Evolutionary conservation across 176 grass and related monocot genomes (phyloP).

Genomic region (Pontederia paniculata): DNA sequence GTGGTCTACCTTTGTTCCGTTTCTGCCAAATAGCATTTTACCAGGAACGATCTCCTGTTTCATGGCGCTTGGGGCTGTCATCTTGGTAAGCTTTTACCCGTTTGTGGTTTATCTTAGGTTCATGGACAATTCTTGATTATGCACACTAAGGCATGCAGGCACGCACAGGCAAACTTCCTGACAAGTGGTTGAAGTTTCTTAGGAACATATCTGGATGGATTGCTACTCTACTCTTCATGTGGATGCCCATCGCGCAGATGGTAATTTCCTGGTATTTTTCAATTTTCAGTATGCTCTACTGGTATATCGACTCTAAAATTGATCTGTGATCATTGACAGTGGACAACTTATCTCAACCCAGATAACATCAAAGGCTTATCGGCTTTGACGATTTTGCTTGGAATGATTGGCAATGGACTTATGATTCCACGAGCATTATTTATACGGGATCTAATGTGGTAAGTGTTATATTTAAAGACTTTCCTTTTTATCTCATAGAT

Average conservation of each 20-base stretch:
- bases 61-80: constrained; percentile 49
- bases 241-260: constrained; percentile 98
- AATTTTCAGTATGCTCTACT: neutral
- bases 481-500: too few species aligned
- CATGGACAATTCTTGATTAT: constrained; percentile 3
- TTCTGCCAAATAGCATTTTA: constrained; percentile 74
- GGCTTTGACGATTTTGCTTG: constrained; percentile 94
- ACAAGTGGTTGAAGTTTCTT: constrained; percentile 42
- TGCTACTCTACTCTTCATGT: constrained; percentile 98
- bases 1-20: constrained; percentile 96
- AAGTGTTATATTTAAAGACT: constrained; percentile 11
- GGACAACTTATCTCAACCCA: constrained; percentile 98
- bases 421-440: constrained; percentile 98
- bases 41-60: constrained; percentile 57
- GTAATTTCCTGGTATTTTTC: constrained; percentile 15
- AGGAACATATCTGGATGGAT: constrained; percentile 92
- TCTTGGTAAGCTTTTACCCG: constrained; percentile 33
- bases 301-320: neutral
- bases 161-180: constrained; percentile 68
- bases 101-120: constrained; percentile 12
- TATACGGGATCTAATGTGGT: constrained; percentile 98
- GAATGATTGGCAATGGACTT: constrained; percentile 96
- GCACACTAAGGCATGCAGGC: constrained; percentile 45
- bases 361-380: constrained; percentile 98
- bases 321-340: constrained; percentile 40